Evolutionary conservation across 139 green algal species (phyloP), one percentile per base, ranked within the genome.

Genomic region (Diplosphaera chodatii): DNA sequence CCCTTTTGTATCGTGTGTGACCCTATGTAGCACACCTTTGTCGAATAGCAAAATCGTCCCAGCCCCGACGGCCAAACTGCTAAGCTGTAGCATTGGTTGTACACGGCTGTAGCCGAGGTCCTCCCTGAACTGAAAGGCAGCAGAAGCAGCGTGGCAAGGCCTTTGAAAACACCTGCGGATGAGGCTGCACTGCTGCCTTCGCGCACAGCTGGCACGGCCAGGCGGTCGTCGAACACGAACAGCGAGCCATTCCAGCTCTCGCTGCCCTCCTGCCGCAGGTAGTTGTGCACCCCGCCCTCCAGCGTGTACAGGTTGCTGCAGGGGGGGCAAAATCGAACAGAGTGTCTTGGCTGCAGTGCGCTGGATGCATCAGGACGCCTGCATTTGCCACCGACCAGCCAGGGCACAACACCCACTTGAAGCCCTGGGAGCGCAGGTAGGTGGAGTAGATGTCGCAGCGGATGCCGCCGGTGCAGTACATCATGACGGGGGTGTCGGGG

Each of bases 381-480:
- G n/a, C 37, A 48, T 10, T 48, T 48, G 10, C 37, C 37, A 48
- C 37, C 8, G 37, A 48, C 8, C 37, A 20, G 37, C 10, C 8
- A 48, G 8, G 37, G 37, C 6, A 48, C 37, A 48, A 48, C 8
- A 10, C 33, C 55, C 64, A 30, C 64, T 55, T 27, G 63, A 67
- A 90, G 33, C 87, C 87, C 78, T 92, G 88, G 63, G 88, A 34
- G 1, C 84, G 82, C 32, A 99, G 85, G 67, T 96, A 85, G 1
- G 95, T 90, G 25, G 86, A 94, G 82, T 99, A 99, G 20, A 99
- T 83, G 80, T 99, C 95, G 83, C 95, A 99, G 55, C 95, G 92
- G 74, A 99, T 99, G 77, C 95, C 95, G 4, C 95, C 95, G n/a
- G 95, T 99, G 88, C 95, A 99, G 83, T 99, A 99, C 91, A 99